Base-by-base conservation (phyloP, 108 stramenopile genomes). In the Cyclotella atomus region DNA sequence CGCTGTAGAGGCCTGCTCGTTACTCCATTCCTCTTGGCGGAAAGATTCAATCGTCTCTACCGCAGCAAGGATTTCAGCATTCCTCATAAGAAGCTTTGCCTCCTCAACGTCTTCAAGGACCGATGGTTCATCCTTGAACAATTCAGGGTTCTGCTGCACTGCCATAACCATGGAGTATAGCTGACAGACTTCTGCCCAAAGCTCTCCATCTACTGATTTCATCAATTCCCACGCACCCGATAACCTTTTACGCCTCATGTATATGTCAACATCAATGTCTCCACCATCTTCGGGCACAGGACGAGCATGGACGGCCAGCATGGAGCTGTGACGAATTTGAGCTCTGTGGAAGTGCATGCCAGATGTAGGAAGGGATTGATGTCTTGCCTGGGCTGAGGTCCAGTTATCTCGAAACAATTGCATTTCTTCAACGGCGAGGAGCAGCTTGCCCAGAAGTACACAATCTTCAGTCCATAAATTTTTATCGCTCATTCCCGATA, bases 181-280 rank as follows among this genome's bases (percentile, higher is more conserved):
- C 33, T 61, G 34, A 64, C 78, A 79, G 0, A 72, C 59, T 32
- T 79, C 78, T 15, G 57, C 66, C 78, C 78, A 79, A n/a, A 72
- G 16, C 19, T 60, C 60, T 17, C 54, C 44, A 32, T 79, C 78
- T 4, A 70, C 64, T 3, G 70, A 65, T 62, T 79, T 55, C 78
- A 79, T 79, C 57, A 79, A 29, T 36, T 53, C 49, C 78, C 78
- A 79, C 9, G 78, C 78, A 25, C 52, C 57, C 3, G 70, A 66
- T 27, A 71, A 55, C 36, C 62, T 72, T 47, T 79, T 79, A 43
- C 71, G 71, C 21, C 78, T 63, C 21, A 79, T 62, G 35, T 20
- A 79, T 16, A 68, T 54, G 19, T 68, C 65, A 9, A 72, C 66
- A 43, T 52, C 55, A 45, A 44, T 50, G n/a, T 77, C 76, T 29